A percentile compares a stretch with the other conserved stretches of the same genome.
Conservation (phyloP, 108 stramenopile species). For the Asterionellopsis glacialis region DNA sequence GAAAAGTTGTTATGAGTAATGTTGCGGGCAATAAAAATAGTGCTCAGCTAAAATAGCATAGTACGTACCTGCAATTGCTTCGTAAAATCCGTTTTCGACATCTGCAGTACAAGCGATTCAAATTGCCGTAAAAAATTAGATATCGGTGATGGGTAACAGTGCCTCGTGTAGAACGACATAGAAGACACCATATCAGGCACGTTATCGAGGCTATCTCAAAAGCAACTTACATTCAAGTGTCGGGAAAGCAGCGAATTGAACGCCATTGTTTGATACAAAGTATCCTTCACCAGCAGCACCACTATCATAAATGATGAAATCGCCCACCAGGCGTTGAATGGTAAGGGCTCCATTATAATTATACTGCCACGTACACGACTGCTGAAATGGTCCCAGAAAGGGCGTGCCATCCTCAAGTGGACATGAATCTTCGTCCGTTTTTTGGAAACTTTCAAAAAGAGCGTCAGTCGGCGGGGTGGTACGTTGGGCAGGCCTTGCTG, state of each 20-base stretch:
- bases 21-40: no score
- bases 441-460: slow-evolving; percentile 42
- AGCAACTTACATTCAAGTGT: slow-evolving; percentile 14
- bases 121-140: no score
- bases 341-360: slow-evolving; percentile 73
- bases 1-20: no score
- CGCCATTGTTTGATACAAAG: slow-evolving; percentile 34
- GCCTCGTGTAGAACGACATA: no score
- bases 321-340: slow-evolving; percentile 65
- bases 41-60: no score
- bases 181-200: no score
- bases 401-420: slow-evolving; percentile 18
- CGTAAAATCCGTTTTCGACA: slow-evolving; percentile 32
- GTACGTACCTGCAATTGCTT: slow-evolving; percentile 11
- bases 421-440: slow-evolving; percentile 42
- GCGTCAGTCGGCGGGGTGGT: slow-evolving; percentile 55
- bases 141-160: no score
- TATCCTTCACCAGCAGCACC: slow-evolving; percentile 29
- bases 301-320: slow-evolving; percentile 56
- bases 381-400: slow-evolving; percentile 31
- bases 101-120: no score
- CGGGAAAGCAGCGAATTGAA: slow-evolving; percentile 29
- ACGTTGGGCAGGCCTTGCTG: slow-evolving; percentile 37
- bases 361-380: slow-evolving; percentile 70
- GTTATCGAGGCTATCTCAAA: no score